A percentile compares a stretch with the other conserved stretches of the same genome.
These are phyloP conservation scores for Ustilago loliicola DNA, from an alignment of 1,284 basidiomycete genomes.

Conservation along the genomic window DNA sequence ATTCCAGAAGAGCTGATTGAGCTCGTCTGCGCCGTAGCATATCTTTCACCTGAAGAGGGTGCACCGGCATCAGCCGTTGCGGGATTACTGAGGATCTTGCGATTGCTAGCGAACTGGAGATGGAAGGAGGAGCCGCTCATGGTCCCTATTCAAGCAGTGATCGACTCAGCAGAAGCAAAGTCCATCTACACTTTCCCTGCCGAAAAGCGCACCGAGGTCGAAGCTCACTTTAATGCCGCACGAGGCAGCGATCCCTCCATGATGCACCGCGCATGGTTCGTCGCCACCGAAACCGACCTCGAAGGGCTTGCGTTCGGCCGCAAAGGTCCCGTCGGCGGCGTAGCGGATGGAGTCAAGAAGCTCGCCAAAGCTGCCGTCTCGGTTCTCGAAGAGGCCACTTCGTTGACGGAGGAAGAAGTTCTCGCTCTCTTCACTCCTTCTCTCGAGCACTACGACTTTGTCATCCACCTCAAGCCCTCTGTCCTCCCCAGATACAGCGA, in stretches of 20 bases:
- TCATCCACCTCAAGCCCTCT: constrained; percentile 80
- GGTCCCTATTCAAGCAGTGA: constrained; percentile 71
- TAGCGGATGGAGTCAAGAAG: constrained; percentile 61
- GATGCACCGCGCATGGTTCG: constrained; percentile 79
- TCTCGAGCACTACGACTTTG: constrained; percentile 84
- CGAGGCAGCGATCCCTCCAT: constrained; percentile 68
- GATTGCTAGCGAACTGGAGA: constrained; percentile 83
- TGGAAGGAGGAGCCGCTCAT: constrained; percentile 76
- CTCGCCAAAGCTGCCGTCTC: constrained; percentile 51
- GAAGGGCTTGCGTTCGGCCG: constrained; percentile 81
- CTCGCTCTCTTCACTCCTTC: constrained; percentile 88
- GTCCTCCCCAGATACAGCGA: constrained; percentile 80
- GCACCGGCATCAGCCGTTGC: constrained; percentile 73
- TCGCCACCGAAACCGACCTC: constrained; percentile 84
- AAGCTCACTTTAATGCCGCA: constrained; percentile 73
- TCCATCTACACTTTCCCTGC: constrained; percentile 69
- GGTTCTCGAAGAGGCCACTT: constrained; percentile 59
- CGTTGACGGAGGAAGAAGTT: constrained; percentile 13
- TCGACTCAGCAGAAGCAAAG: constrained; percentile 60
- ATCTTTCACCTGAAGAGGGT: constrained; percentile 70
- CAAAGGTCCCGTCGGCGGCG: constrained; percentile 50
- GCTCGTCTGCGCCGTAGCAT: constrained; percentile 80
- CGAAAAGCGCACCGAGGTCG: constrained; percentile 76
- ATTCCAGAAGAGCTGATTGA: constrained; percentile 85
- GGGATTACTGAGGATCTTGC: constrained; percentile 84